These are phyloP conservation scores for Phlyctochytrium bullatum DNA, from an alignment of 192 early-diverging fungal species.

Conservation along the genomic window DNA sequence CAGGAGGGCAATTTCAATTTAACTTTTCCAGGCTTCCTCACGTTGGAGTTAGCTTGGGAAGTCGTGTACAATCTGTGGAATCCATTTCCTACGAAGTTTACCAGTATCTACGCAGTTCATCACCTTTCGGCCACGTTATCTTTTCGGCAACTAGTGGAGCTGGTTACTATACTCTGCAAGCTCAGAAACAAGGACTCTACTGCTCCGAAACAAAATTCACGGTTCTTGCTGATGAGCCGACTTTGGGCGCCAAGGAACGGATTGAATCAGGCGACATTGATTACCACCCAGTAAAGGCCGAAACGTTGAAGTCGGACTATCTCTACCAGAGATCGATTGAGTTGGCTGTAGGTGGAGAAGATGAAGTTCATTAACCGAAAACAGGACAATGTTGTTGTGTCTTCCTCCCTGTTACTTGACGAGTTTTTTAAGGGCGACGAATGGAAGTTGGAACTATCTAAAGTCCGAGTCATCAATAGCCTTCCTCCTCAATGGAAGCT, in stretches of 20 bases:
- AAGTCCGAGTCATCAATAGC: slow-evolving; percentile 8
- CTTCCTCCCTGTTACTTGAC: slow-evolving; percentile 29
- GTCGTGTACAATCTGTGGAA: no score
- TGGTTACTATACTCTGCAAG: slow-evolving; percentile 35
- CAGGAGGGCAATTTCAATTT: slow-evolving; percentile 9
- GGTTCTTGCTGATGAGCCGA: slow-evolving; percentile 25
- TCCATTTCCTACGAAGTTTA: slow-evolving; percentile 27
- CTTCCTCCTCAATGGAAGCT: not conserved
- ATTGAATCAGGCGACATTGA: slow-evolving; percentile 20
- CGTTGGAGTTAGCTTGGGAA: no score
- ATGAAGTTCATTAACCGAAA: slow-evolving; percentile 8
- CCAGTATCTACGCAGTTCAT: slow-evolving; percentile 13
- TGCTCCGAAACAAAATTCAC: slow-evolving; percentile 33
- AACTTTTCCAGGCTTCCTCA: not conserved
- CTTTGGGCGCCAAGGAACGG: slow-evolving; percentile 6
- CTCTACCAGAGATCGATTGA: slow-evolving; percentile 28
- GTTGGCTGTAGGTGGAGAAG: slow-evolving; percentile 19
- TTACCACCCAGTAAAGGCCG: slow-evolving; percentile 12
- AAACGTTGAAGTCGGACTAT: slow-evolving; percentile 30
- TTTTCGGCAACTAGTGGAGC: slow-evolving; percentile 24
- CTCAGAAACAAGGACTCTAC: slow-evolving; percentile 30
- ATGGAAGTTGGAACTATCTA: slow-evolving; percentile 22
- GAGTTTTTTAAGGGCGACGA: slow-evolving; percentile 6
- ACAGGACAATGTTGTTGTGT: slow-evolving; percentile 33
- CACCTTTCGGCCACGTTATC: slow-evolving; percentile 25